Evolutionary conservation across 2,329 filamentous ascomycete genomes (phyloP).

Genomic region (Dryadomyces sulphureus): DNA sequence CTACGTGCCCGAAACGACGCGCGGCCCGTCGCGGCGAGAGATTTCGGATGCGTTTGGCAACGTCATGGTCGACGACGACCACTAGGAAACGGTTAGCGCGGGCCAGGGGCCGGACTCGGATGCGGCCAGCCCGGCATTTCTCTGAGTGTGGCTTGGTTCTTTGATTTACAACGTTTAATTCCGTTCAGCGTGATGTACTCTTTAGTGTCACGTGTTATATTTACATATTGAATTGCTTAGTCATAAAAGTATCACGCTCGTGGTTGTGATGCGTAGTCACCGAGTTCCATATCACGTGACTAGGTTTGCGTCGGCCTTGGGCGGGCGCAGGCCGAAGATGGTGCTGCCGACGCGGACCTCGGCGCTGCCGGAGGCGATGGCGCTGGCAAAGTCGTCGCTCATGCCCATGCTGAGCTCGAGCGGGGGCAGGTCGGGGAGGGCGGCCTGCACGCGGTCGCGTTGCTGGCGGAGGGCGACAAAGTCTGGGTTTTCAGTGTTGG

Average conservation of each 20-base stretch:
- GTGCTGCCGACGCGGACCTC: conserved; percentile 89
- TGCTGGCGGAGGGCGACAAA: conserved; percentile 56
- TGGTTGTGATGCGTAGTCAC: too few relatives aligned
- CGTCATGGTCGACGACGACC: conserved; percentile 30
- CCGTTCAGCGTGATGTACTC: too few relatives aligned
- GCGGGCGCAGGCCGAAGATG: conserved; percentile 76
- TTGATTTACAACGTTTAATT: too few relatives aligned
- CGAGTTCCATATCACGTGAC: conserved; percentile 22
- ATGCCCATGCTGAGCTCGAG: conserved; percentile 96
- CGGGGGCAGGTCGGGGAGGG: conserved; percentile 20
- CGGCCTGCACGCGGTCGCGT: conserved; percentile 49
- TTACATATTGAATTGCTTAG: too few relatives aligned
- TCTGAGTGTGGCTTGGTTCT: conserved; percentile 3
- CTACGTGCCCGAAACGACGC: conserved; percentile 23
- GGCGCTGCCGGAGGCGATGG: conserved; percentile 66
- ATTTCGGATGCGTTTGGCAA: conserved; percentile 42
- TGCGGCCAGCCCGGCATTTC: conserved; percentile 7
- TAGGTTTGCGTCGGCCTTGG: conserved; percentile 65
- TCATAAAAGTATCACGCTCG: too few relatives aligned
- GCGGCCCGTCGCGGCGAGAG: conserved; percentile 27
- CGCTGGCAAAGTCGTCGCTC: conserved; percentile 91
- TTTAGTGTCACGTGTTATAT: too few relatives aligned
- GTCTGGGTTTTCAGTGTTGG: conserved; percentile 80
- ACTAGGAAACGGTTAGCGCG: conserved; percentile 3
- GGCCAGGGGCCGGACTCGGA: background rate